Evolutionary conservation across 805 yeast genomes (phyloP).

Genomic region (Sugiyamaella lignohabitans): DNA sequence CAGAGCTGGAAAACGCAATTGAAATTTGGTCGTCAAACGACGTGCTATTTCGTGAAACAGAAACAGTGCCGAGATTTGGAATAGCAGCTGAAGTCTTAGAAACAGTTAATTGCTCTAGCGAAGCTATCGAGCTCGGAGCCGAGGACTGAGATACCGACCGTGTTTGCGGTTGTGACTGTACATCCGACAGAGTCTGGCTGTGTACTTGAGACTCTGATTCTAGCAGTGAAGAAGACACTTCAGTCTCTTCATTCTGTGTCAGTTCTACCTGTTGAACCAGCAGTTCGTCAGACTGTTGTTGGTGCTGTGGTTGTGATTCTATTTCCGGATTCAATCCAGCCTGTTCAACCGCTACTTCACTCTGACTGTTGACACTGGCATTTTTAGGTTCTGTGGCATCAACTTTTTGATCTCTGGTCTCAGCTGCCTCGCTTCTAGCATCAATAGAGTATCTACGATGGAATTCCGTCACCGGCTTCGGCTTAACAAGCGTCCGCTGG

Average conservation of each 20-base stretch:
- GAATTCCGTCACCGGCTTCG: not conserved
- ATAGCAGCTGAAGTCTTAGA: not conserved
- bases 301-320: not conserved
- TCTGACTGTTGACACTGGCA: not conserved
- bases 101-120: not conserved
- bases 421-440: not conserved
- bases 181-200: slow-evolving; percentile 5
- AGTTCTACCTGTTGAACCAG: not conserved
- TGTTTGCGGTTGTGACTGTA: not conserved
- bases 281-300: not conserved
- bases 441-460: not conserved
- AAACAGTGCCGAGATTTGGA: too few relatives aligned
- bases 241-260: not conserved
- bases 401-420: not conserved
- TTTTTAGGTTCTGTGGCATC: slow-evolving; percentile 7
- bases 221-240: not conserved
- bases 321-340: not conserved
- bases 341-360: not conserved
- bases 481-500: slow-evolving; percentile 5
- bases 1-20: not conserved
- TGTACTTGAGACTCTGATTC: not conserved
- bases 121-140: not conserved
- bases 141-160: not conserved
- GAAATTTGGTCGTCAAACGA: not conserved
- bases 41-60: too few relatives aligned